Conservation (phyloP, 306 rosid species). For the Abrus pulchellus region DNA sequence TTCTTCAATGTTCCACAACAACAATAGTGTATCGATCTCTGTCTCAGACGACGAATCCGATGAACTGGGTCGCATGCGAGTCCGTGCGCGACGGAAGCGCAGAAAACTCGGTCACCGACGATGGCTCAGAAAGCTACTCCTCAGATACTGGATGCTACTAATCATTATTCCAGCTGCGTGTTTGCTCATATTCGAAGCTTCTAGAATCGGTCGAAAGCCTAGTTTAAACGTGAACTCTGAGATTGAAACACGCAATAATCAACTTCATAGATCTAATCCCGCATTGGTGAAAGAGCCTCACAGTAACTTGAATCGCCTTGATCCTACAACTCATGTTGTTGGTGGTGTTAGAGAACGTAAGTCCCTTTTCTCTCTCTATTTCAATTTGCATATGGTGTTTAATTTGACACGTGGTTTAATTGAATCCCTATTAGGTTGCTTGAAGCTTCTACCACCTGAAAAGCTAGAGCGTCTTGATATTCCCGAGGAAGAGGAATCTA, state of each 20-base stretch:
- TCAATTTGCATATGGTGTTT: neutral
- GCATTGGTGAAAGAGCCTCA: conserved; percentile 53
- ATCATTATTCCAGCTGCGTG: conserved; percentile 64
- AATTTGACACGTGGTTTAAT: conserved; percentile 35
- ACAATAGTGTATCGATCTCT: conserved; percentile 63
- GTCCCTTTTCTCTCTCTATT: conserved; percentile 40
- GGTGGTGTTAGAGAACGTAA: conserved; percentile 85
- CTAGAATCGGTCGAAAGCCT: conserved; percentile 62
- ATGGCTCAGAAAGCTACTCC: conserved; percentile 57
- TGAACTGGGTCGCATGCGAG: conserved; percentile 81
- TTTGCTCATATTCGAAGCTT: conserved; percentile 70
- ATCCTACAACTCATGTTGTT: conserved; percentile 74
- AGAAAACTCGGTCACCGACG: conserved; percentile 67
- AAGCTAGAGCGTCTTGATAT: conserved; percentile 84
- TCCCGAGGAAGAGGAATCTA: conserved; percentile 56
- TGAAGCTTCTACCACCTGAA: conserved; percentile 80
- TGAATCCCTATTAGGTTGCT: conserved; percentile 73
- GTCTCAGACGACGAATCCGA: conserved; percentile 84
- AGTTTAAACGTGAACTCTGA: conserved; percentile 35
- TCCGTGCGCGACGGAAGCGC: conserved; percentile 80
- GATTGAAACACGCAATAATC: neutral
- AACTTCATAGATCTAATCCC: conserved; percentile 33
- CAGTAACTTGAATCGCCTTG: conserved; percentile 81
- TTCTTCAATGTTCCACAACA: conserved; percentile 65
- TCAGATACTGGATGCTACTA: conserved; percentile 75